Evolutionary conservation across 139 green algal species (phyloP), one percentile per base, ranked within the genome.

Genomic region (Chlorokybus atmophyticus): DNA sequence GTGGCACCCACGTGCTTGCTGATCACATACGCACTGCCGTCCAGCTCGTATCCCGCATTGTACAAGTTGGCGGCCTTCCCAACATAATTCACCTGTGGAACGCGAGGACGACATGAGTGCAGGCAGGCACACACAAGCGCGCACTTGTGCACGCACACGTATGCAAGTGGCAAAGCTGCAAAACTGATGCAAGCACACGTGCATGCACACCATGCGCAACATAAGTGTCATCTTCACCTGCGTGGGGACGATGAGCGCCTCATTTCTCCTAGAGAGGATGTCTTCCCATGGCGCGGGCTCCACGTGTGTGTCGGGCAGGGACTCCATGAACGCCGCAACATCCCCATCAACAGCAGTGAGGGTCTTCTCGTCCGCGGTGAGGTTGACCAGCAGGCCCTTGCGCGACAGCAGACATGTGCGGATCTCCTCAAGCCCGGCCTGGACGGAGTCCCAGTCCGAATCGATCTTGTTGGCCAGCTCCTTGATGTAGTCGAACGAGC

Each of bases 51-150:
- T 14, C 57, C 90, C 0, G 75, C 79, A 40, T 96, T 84, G 70
- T 94, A 98, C 73, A 98, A 69, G 75, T 98, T 95, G 66, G 70
- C 86, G 3, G 66, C 84, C 78, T 98, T 98, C 64, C 82, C 87
- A n/a, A 98, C 90, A 52, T 98, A 98, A 80, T 95, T 97, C 7
- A 98, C 91, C 84, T 96, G 85, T 14, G 19, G 39, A 47, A 19
- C 19, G 39, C 19, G 39, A 47, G 19, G 19, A 47, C 19, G 26
- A 52, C 40, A 3, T 32, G 31, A 62, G 61, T 64, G 44, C n/a
- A 4, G 31, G 50, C 14, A 24, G 48, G 10, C 14, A n/a, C 14
- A 55, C 14, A 40, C 48, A 10, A 17, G 25, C 48, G 25, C 24
- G n/a, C n/a, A n/a, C n/a, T n/a, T n/a, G n/a, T n/a, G n/a, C n/a